Evolutionary conservation across 2,329 filamentous ascomycete species (phyloP).

Genomic region (Apiospora malaysiana): DNA sequence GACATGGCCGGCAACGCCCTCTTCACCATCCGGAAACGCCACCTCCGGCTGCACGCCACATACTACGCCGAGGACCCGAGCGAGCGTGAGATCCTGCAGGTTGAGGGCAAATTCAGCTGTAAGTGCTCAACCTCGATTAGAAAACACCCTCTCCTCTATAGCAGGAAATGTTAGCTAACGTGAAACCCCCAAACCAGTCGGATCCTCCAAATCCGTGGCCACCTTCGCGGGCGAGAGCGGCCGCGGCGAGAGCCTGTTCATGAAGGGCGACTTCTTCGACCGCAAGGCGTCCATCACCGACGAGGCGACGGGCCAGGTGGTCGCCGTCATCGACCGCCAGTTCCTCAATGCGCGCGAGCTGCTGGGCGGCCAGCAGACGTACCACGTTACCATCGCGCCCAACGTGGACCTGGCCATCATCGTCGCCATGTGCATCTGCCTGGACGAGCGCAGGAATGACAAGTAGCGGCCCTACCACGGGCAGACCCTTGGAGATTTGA

Average conservation of each 20-base stretch:
- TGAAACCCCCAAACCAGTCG: constrained; percentile 44
- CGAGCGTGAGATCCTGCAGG: constrained; percentile 56
- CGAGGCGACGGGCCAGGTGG: constrained; percentile 52
- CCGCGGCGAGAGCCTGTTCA: constrained; percentile 51
- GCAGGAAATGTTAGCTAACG: neutral
- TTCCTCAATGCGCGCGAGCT: constrained; percentile 63
- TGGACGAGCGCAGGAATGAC: constrained; percentile 68
- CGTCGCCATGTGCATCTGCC: constrained; percentile 69
- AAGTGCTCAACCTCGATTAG: no score
- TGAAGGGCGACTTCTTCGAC: constrained; percentile 69
- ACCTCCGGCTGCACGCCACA: constrained; percentile 54
- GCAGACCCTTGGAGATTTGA: no score
- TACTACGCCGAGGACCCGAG: constrained; percentile 55
- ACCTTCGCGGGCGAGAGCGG: constrained; percentile 60
- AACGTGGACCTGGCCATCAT: constrained; percentile 70
- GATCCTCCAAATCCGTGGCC: constrained; percentile 59
- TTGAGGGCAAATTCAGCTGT: constrained; percentile 61
- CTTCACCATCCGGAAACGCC: constrained; percentile 64
- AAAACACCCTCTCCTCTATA: no score
- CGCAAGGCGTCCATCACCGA: constrained; percentile 63
- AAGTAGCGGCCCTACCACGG: constrained; percentile 35
- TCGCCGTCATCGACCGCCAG: constrained; percentile 65
- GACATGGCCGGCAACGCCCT: constrained; percentile 60
- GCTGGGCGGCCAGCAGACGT: constrained; percentile 68
- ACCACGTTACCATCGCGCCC: constrained; percentile 67